phyloP scores from a whole-genome alignment of 306 rosid species.

The Cucurbita argyrosperma region DNA sequence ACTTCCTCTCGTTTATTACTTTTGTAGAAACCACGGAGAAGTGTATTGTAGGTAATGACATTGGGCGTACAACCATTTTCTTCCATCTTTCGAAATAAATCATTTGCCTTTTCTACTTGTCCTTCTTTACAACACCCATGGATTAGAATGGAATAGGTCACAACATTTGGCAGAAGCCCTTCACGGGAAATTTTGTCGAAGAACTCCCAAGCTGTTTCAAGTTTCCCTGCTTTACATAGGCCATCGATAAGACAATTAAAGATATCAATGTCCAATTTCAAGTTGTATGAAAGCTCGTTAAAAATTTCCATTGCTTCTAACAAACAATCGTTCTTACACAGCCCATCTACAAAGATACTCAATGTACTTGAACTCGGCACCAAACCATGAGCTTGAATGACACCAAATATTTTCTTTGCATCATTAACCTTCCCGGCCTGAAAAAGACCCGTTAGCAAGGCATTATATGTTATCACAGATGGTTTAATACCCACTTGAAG shows the following conservation, averaged over 20 bases:
- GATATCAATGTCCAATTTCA: conserved; percentile 4
- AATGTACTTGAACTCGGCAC: conserved; percentile 6
- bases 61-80: conserved; percentile 26
- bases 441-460: conserved; percentile 21
- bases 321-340: conserved; percentile 23
- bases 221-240: conserved; percentile 16
- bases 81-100: conserved; percentile 24
- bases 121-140: conserved; percentile 22
- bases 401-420: conserved; percentile 16
- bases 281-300: conserved; percentile 1
- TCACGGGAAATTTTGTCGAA: conserved; percentile 9
- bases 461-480: conserved; percentile 8
- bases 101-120: conserved; percentile 23
- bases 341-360: conserved; percentile 17
- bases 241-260: conserved; percentile 18
- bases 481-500: conserved; percentile 20
- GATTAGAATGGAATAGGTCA: conserved; percentile 27
- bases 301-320: conserved; percentile 26
- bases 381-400: conserved; percentile 21
- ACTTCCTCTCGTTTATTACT: conserved; percentile 17
- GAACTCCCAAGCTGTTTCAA: conserved; percentile 22
- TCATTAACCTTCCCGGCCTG: conserved; percentile 19
- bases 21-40: conserved; percentile 23
- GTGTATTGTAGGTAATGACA: conserved; percentile 12
- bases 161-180: conserved; percentile 12